These are phyloP conservation scores for Picea glauca DNA, from an alignment of 75 land plant species.

Conservation along the genomic window DNA sequence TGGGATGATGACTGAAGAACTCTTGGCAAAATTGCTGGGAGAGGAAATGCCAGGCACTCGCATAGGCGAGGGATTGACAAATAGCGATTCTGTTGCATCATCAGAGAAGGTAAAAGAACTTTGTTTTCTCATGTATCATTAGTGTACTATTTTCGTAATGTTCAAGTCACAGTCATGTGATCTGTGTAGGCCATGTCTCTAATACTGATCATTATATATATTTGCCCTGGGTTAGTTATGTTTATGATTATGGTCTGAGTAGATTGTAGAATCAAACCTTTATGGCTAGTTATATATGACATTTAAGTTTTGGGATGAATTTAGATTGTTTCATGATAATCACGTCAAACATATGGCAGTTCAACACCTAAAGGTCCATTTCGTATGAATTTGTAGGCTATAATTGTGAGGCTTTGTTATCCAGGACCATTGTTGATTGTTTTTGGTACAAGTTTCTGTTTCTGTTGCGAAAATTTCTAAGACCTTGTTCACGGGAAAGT, in stretches of 20 bases:
- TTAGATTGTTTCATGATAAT: neutral
- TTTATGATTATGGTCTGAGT: neutral
- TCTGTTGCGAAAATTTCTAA: too few relatives aligned
- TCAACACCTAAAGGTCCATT: neutral
- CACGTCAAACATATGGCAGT: neutral
- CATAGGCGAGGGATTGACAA: neutral
- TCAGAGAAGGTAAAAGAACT: conserved; percentile 1
- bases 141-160: neutral
- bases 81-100: conserved; percentile 1
- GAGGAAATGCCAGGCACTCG: conserved; percentile 11
- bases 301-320: too few relatives aligned
- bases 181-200: neutral
- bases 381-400: neutral
- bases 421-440: neutral
- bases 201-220: neutral
- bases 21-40: conserved; percentile 47
- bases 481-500: too few relatives aligned
- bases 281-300: neutral
- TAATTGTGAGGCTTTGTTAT: neutral
- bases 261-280: neutral
- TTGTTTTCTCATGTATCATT: neutral
- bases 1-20: conserved; percentile 76
- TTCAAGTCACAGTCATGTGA: neutral
- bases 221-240: neutral
- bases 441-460: too few relatives aligned